These are phyloP conservation scores for Rhododendron henanense DNA, from an alignment of 148 eudicot genomes.

Conservation along the genomic window DNA sequence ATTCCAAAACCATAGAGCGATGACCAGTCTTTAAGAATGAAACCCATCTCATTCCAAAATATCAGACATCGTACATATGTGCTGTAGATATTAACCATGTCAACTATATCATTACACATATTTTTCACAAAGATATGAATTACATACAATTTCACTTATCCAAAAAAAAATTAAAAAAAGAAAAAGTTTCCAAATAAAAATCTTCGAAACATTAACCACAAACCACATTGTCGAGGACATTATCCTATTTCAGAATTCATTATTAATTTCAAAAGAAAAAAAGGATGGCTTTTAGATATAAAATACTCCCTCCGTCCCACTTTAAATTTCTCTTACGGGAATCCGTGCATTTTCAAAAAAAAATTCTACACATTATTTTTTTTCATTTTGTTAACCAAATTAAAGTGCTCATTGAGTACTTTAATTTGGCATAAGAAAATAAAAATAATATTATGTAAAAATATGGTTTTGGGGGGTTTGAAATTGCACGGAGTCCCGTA, in stretches of 20 bases:
- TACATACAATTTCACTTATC: background rate
- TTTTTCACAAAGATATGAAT: background rate
- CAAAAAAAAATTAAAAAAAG: background rate
- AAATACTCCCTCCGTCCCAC: background rate
- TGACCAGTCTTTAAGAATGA: background rate
- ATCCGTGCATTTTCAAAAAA: no score
- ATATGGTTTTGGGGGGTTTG: no score
- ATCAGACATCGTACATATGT: background rate
- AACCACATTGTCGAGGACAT: background rate
- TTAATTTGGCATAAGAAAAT: no score
- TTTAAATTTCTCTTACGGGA: no score
- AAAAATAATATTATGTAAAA: no score
- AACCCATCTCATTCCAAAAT: background rate
- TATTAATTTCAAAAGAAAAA: background rate
- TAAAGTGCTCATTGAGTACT: no score
- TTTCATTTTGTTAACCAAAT: no score
- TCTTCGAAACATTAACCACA: background rate
- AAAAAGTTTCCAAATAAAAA: background rate
- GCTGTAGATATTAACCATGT: background rate
- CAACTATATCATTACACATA: background rate
- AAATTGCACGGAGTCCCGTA: no score
- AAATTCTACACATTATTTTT: no score
- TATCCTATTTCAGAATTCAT: background rate
- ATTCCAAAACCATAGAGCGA: background rate
- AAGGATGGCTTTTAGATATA: background rate